Base-by-base conservation (phyloP, 2,329 filamentous ascomycete species). In the Fusarium sp. region DNA sequence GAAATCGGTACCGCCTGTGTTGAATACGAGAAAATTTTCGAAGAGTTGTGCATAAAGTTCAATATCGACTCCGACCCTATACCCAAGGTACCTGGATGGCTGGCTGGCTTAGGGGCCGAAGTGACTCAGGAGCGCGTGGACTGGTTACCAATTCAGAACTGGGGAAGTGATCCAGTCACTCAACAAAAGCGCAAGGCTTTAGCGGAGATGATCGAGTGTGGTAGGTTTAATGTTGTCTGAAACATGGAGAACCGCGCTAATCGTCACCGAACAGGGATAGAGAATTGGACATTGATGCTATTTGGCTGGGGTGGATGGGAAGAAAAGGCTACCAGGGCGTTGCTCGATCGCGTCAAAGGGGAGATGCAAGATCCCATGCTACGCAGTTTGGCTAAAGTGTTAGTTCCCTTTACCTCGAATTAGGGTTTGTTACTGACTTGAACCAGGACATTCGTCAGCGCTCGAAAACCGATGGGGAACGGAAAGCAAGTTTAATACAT, bases 31-130 rank as follows among this genome's bases (percentile, higher is more conserved):
- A 70, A 64, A 43, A 47, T 75, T 2, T 80, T 78, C 43, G 70
- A 59, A 10, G 71, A 76, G 14, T 67, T 78, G 57, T 71, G 64
- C 28, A 59, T 66, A 14, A 69, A 72, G 17, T 67, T 78, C 17
- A 78, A 77, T 11, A 71, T 84, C 17, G 78, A 83, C 43, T 81
- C 79, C 49, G 81, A 82, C 56, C 82, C 82, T 0, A 75, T 78
- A 14, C 78, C 80, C 6, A 75, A 72, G 19, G 75, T 80, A 2
- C 71, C 78, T 8, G 71, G 71, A 10, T 80, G 77, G 70, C 72
- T 84, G 17, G 57, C 76, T 6, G 75, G 77, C 0, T 67, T 80
- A 5, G 81, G 81, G n/a, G 82, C 82, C 54, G 81, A 82, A 46
- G 74, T 72, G 33, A 77, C 82, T 21, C 74, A 78, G 0, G 80